These are phyloP conservation scores for Neurospora discreta DNA, from an alignment of 495 filamentous ascomycete species.

Conservation along the genomic window DNA sequence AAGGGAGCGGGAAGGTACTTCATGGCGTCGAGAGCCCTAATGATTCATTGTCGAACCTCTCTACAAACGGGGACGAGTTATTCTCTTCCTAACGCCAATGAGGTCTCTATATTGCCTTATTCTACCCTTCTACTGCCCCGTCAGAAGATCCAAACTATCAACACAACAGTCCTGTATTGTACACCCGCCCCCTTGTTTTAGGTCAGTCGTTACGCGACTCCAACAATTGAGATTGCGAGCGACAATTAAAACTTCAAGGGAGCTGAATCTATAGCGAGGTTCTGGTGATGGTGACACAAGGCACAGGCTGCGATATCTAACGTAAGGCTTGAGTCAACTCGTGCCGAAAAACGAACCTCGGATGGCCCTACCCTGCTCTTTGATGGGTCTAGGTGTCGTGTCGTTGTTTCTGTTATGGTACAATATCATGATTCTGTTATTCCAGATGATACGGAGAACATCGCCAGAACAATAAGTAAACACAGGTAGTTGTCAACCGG, in stretches of 20 bases:
- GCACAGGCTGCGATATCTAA: background rate
- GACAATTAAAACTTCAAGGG: background rate
- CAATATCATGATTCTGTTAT: background rate
- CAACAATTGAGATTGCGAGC: background rate
- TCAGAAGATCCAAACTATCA: too few species aligned
- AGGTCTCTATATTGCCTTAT: too few species aligned
- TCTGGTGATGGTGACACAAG: background rate
- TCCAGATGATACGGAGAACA: too few species aligned
- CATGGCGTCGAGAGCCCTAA: too few species aligned
- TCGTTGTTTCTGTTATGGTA: background rate
- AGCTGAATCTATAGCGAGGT: background rate
- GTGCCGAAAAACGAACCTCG: background rate
- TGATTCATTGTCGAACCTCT: too few species aligned
- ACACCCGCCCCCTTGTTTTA: background rate
- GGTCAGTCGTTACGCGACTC: background rate
- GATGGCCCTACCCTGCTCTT: background rate
- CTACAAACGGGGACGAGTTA: too few species aligned
- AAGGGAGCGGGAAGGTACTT: too few species aligned
- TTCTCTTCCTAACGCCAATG: too few species aligned
- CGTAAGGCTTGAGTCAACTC: background rate
- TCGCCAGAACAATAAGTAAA: too few species aligned
- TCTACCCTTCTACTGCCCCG: too few species aligned
- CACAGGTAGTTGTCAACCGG: too few species aligned
- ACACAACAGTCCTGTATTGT: too few species aligned
- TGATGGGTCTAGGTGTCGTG: background rate